Evolutionary conservation across 371 early-diverging fungal species (phyloP), one percentile per base, ranked within the genome.

Genomic region (Fennellomyces sp.): DNA sequence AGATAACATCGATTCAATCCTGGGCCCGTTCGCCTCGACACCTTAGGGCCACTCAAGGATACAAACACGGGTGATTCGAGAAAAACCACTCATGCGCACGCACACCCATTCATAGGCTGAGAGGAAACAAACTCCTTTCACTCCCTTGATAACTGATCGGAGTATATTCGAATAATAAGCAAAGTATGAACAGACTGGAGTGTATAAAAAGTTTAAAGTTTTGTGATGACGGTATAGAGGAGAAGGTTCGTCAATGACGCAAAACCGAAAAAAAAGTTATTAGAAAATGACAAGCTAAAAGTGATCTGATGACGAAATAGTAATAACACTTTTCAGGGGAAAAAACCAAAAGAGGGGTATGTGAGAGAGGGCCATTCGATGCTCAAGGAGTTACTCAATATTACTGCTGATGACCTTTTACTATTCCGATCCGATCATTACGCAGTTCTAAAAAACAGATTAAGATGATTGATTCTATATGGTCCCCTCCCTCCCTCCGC

Each of bases 341-440:
- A 2, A 17, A 41, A 13, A 13, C 35, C 6, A 33, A 33, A 33
- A 33, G 35, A 33, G 35, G 13, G 13, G 35, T 6, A 33, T 8
- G 6, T 33, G 35, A 33, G 35, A 33, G 35, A 33, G 35, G 35
- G 13, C 35, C 35, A 33, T 33, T 33, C 6, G 6, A 33, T 6
- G 35, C 6, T 33, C 35, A 33, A 45, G 45, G 10, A 17, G 25
- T 6, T 45, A 45, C 21, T 21, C n/a, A 45, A 15, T 45, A 21
- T 45, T 45, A 45, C 21, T 21, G 21, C n/a, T 21, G 35, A 15
- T 39, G 17, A 15, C 5, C 4, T 39, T 5, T 10, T 39, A 39
- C 21, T 23, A 45, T 45, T 23, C 45, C 45, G 45, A 45, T 45
- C 45, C 45, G 45, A 45, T 45, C 45, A 45, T 45, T 4, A 23